Base-by-base conservation (phyloP, 805 yeast genomes). In the Pichia occidentalis region DNA sequence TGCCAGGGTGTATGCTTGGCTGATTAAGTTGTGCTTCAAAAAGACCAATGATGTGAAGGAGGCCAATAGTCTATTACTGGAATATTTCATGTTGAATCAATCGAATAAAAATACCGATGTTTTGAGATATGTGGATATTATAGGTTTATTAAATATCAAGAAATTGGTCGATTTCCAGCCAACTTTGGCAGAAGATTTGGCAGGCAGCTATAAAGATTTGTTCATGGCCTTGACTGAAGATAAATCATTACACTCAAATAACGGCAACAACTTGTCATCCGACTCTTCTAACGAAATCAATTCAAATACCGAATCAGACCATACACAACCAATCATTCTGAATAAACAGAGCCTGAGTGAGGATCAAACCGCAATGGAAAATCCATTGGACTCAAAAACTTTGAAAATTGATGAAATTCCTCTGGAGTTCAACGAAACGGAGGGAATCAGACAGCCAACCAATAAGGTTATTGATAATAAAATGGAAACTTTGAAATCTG, bases 401-500 rank as follows among this genome's bases (percentile, higher is more conserved):
- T 25, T 33, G 18, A 31, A 26, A 20, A 26, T 31, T 25, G 35
- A 39, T 21, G 42, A 25, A 4, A 16, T 37, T 10, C 7, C 29
- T 3, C 28, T 32, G 12, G 39, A 34, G 8, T 35, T 37, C 3
- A 31, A 34, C 8, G 16, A 17, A 13, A 40, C 32, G 21, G 36
- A 29, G 4, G 36, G 34, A 14, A 37, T 34, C 11, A 37, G 26
- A 21, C 35, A 45, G 24, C 48, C 49, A 16, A 42, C 34, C 14
- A 38, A 44, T 23, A 25, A 34, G 29, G 48, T 47, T 17, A 52
- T 85, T 11, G 70, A 69, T 2, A 83, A 80, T 44, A 73, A 73
- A 29, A 65, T 70, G 24, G 77, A 68, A 2, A 51, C 47, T 10
- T 67, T 88, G 34, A 60, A 62, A 32, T 68, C 94, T 1, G 95